Evolutionary conservation across 768 basidiomycete genomes (phyloP), one percentile per base, ranked within the genome.

Genomic region (Rhodotorula sphaerocarpa): DNA sequence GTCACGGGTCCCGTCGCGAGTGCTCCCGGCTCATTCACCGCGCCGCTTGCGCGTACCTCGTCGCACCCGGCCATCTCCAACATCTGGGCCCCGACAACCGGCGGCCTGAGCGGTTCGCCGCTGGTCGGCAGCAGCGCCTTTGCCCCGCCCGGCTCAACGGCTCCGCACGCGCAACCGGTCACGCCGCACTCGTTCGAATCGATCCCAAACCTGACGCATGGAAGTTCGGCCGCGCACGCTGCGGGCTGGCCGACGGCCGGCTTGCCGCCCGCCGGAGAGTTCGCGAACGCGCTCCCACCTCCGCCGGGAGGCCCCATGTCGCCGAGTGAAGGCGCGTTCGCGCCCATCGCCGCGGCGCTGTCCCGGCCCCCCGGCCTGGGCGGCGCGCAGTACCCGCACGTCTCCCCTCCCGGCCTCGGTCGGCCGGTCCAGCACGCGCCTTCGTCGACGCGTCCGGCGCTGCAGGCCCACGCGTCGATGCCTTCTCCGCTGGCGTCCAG

Each of bases 171-270:
- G 7, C 43, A 47, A 21, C 31, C 63, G 0, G 54, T 65, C 53
- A 59, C 63, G 15, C 31, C 57, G 5, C 53, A 46, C 34, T 55
- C 57, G 42, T 65, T 65, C 63, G 63, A 65, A 23, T 2, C 53
- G 46, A 59, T 65, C 25, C 63, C 63, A 23, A 65, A 65, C 48
- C 33, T 65, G 4, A 47, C 44, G 34, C 63, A 65, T 43, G 41
- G 50, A 23, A 34, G 53, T 3, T 34, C 54, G 16, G 57, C 63
- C 7, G 58, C 57, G 12, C 57, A 64, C 1, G 41, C 47, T 10
- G 50, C 51, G 0, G 61, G 61, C 16, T 63, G 55, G 61, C n/a
- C 44, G 36, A 39, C 36, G n/a, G n/a, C n/a, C n/a, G n/a, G n/a
- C n/a, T n/a, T n/a, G n/a, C n/a, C n/a, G n/a, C n/a, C n/a, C n/a